phyloP scores from a whole-genome alignment of 148 eudicot genomes.

The Diospyros lotus region DNA sequence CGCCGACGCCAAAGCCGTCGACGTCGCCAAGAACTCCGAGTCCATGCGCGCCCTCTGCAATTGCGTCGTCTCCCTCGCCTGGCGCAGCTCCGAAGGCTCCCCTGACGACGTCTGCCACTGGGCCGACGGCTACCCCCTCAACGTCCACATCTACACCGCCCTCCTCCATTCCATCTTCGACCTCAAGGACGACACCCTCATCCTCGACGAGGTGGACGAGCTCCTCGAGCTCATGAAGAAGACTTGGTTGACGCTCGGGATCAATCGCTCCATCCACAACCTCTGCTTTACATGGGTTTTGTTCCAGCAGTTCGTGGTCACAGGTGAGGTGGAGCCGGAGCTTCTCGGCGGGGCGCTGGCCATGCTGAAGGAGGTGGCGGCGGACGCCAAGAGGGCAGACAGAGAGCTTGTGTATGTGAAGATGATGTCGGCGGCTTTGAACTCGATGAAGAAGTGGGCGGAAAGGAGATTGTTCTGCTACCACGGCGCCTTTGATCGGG shows the following conservation, averaged over 20 bases:
- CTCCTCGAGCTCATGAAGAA: constrained; percentile 81
- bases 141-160: constrained; percentile 59
- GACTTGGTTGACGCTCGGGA: constrained; percentile 73
- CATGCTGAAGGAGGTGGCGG: constrained; percentile 68
- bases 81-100: constrained; percentile 50
- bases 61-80: constrained; percentile 54
- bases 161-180: constrained; percentile 71
- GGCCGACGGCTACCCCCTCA: constrained; percentile 90
- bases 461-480: constrained; percentile 65
- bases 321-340: constrained; percentile 73
- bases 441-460: constrained; percentile 63
- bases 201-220: constrained; percentile 91
- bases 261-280: constrained; percentile 56
- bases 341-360: constrained; percentile 53
- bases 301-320: constrained; percentile 56
- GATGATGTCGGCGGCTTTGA: constrained; percentile 49
- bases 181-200: constrained; percentile 52
- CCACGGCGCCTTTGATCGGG: constrained; percentile 43
- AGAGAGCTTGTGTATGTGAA: constrained; percentile 50
- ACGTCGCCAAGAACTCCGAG: constrained; percentile 66
- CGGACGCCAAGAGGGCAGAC: constrained; percentile 61
- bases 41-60: constrained; percentile 57
- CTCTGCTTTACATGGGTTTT: constrained; percentile 83
- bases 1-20: constrained; percentile 52
- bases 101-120: constrained; percentile 72